Percentiles rank a stretch among this genome's conserved stretches.
Conservation (phyloP, 495 filamentous ascomycete genomes). For the Antarctomyces pellizariae region DNA sequence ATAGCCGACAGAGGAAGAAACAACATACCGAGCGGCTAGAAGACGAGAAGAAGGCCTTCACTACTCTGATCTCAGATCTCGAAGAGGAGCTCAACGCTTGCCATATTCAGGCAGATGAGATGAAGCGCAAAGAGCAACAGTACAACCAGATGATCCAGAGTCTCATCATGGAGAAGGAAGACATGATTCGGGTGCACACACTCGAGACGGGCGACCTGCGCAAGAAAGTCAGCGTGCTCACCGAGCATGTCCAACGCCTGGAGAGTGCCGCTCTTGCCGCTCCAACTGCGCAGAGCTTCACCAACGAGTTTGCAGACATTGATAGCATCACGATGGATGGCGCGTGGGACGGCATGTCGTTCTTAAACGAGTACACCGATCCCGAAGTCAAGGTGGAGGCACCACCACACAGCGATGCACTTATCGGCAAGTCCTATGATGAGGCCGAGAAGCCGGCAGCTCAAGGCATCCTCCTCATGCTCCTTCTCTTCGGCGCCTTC, state of each 20-base stretch:
- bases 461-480: slow-evolving; percentile 49
- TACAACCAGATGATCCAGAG: slow-evolving; percentile 51
- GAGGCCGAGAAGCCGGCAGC: slow-evolving; percentile 36
- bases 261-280: slow-evolving; percentile 39
- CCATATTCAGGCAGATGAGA: slow-evolving; percentile 41
- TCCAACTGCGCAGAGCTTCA: slow-evolving; percentile 34
- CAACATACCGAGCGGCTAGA: slow-evolving; percentile 93
- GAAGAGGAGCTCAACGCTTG: slow-evolving; percentile 57
- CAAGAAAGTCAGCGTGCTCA: slow-evolving; percentile 81
- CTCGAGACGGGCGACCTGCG: slow-evolving; percentile 85
- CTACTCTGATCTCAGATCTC: slow-evolving; percentile 43
- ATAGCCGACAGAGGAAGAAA: slow-evolving; percentile 96
- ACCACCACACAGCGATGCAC: slow-evolving; percentile 19
- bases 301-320: slow-evolving; percentile 54
- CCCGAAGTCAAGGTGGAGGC: slow-evolving; percentile 26
- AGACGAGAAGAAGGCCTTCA: slow-evolving; percentile 85
- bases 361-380: slow-evolving; percentile 35
- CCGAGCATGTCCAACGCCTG: slow-evolving; percentile 60
- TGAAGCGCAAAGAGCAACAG: slow-evolving; percentile 41
- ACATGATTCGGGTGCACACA: slow-evolving; percentile 71
- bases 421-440: slow-evolving; percentile 33
- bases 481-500: slow-evolving; percentile 90
- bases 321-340: slow-evolving; percentile 61
- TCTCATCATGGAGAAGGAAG: slow-evolving; percentile 71
- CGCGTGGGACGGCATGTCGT: slow-evolving; percentile 59